phyloP scores from a whole-genome alignment of 805 yeast species.

The Zygotorulaspora florentina region DNA sequence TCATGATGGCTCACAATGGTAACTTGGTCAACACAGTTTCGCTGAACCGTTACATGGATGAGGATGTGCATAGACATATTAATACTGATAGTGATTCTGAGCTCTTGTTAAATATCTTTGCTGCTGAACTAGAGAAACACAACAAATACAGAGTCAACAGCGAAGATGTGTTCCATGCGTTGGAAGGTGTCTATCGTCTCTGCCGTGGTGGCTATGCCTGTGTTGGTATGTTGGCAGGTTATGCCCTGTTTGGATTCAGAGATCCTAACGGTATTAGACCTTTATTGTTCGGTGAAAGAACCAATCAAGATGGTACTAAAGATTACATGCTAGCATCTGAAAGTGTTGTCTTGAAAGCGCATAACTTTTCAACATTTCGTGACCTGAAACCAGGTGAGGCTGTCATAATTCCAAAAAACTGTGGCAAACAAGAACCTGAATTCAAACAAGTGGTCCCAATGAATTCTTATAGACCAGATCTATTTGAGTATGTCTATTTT shows the following conservation, averaged over 20 bases:
- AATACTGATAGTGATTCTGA: constrained; percentile 97
- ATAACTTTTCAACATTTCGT: constrained; percentile 71
- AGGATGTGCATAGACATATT: constrained; percentile 92
- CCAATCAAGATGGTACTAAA: constrained; percentile 57
- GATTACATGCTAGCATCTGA: constrained; percentile 97
- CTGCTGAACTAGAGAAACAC: constrained; percentile 83
- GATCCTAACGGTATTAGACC: constrained; percentile 98
- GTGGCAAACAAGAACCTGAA: constrained; percentile 56
- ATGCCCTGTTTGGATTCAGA: constrained; percentile 90
- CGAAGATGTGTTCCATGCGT: constrained; percentile 81
- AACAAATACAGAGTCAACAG: constrained; percentile 92
- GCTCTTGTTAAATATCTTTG: constrained; percentile 82
- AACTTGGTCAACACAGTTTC: constrained; percentile 84
- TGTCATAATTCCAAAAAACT: constrained; percentile 79
- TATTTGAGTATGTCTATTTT: constrained; percentile 95
- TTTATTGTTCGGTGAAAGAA: constrained; percentile 77
- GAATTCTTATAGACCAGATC: constrained; percentile 83
- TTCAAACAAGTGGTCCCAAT: constrained; percentile 81
- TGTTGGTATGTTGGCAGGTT: constrained; percentile 92
- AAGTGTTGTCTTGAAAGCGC: constrained; percentile 90
- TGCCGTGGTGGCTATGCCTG: constrained; percentile 98
- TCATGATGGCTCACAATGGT: constrained; percentile 88
- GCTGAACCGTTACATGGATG: constrained; percentile 77
- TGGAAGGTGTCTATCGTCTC: constrained; percentile 71
- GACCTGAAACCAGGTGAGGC: constrained; percentile 96